Base-by-base conservation (phyloP, 768 basidiomycete genomes). In the Calocera viscosa region DNA sequence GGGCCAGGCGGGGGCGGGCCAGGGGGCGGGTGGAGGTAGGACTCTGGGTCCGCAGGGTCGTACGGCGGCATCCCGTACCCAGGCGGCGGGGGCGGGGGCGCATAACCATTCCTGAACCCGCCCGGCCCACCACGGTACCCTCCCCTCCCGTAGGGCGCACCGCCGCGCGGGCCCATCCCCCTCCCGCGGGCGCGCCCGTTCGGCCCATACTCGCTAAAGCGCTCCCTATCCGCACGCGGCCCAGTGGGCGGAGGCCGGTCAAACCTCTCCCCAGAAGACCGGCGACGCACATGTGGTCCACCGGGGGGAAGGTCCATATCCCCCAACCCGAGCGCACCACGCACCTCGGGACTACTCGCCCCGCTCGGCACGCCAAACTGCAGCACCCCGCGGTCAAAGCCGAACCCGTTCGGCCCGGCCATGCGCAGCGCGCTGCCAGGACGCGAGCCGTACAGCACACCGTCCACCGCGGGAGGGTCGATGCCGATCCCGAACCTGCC, bases 401-500 rank as follows among this genome's bases (percentile, higher is more conserved):
- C 26, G 53, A 47, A 47, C 43, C 53, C 53, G 53, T 60, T 60
- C 53, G 53, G 26, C 14, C 26, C 53, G 24, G 26, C 53, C 53
- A 60, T 32, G 53, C 53, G 53, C 24, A 28, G 53, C 30, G 53
- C 53, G 53, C 53, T 60, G 7, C 30, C 53, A 7, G 53, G 53
- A 10, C 53, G 53, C 16, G 53, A 30, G 30, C 14, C 11, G 30
- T 26, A 32, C n/a, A n/a, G n/a, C n/a, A n/a, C n/a, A n/a, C n/a
- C n/a, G n/a, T n/a, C n/a, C n/a, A n/a, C n/a, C n/a, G n/a, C n/a
- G n/a, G n/a, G n/a, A n/a, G n/a, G n/a, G 24, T 10, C 53, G 30
- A 60, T 60, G 53, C 53, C 53, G 24, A 60, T 60, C 8, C 53
- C 53, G 53, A 60, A 60, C 30, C 53, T 60, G 26, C 53, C 53